Evolutionary conservation across 257 asterid genomes (phyloP), one percentile per base, ranked within the genome.

Genomic region (Fraxinus excelsior): DNA sequence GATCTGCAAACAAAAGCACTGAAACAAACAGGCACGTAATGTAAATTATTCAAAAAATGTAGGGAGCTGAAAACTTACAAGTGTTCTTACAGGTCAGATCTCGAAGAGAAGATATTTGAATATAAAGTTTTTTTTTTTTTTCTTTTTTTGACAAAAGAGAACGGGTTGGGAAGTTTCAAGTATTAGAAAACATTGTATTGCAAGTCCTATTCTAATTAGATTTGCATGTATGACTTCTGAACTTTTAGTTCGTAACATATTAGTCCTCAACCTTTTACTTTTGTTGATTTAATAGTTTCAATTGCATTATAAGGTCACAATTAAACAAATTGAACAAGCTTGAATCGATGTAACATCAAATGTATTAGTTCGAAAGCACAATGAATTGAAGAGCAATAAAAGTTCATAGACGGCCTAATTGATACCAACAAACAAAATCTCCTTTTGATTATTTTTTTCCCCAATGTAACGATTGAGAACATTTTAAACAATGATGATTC

Each of bases 1-100:
- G 80, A 82, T 78, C 85, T 75, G 80, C 67, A 78, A 70, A n/a
- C 53, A 14, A 78, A 35, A 74, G 25, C 62, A 64, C 74, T 23
- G 69, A 62, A 72, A 62, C 71, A 76, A 76, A 29, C 75, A 38
- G 23, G 21, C 58, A 40, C 11, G 4, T 11, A 1, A 40, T 9
- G 49, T 11, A 40, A 40, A 11, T 2, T 9, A 42, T 42, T 49
- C n/a, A 49, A 68, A 51, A 73, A 4, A 13, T 3, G 26, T 67
- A 38, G 70, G 44, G 58, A 72, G 65, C 40, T 9, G 9, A 7
- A n/a, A n/a, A 7, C n/a, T 56, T 13, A 75, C 87, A 79, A 74
- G 69, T 11, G 69, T 72, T 34, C 65, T 46, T 31, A 77, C 19
- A 42, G 78, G 49, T 74, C 77, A 75, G 85, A 84, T 78, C 83